Evolutionary conservation across 192 early-diverging fungal species (phyloP).

Genomic region (Coemansia sp.): DNA sequence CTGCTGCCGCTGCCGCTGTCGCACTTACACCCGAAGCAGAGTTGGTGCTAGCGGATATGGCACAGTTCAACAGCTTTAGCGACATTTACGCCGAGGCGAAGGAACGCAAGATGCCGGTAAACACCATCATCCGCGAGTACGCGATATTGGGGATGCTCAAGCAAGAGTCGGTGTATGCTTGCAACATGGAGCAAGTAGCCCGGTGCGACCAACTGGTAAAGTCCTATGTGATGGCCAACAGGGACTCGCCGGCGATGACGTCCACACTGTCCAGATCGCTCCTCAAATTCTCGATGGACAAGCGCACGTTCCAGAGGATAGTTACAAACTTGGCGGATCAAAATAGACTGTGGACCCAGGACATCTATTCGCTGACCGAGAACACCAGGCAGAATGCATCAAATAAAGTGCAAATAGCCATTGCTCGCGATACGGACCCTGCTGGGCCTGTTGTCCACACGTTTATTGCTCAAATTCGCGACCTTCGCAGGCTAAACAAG

Average conservation of each 20-base stretch:
- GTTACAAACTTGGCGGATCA: slow-evolving; percentile 18
- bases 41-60: slow-evolving; percentile 2
- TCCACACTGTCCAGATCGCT: slow-evolving; percentile 2
- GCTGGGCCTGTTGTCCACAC: slow-evolving; percentile 21
- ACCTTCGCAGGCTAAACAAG: slow-evolving; percentile 10
- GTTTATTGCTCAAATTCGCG: slow-evolving; percentile 26
- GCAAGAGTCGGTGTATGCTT: slow-evolving; percentile 21
- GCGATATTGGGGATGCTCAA: slow-evolving; percentile 22
- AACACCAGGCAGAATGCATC: not conserved
- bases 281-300: slow-evolving; percentile 25
- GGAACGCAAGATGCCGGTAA: slow-evolving; percentile 11
- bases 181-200: not conserved
- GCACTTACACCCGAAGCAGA: not conserved
- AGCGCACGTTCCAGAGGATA: slow-evolving; percentile 29
- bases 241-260: slow-evolving; percentile 4
- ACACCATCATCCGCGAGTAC: slow-evolving; percentile 33
- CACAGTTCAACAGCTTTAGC: slow-evolving; percentile 7
- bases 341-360: slow-evolving; percentile 16
- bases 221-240: slow-evolving; percentile 13
- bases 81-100: slow-evolving; percentile 22
- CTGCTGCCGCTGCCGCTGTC: not conserved
- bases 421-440: slow-evolving; percentile 25
- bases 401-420: slow-evolving; percentile 1
- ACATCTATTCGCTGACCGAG: not conserved
- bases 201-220: slow-evolving; percentile 9